A percentile compares a stretch with the other conserved stretches of the same genome.
Evolutionary conservation across 2,329 filamentous ascomycete genomes (phyloP).

Genomic region (Zymoseptoria pseudotritici): DNA sequence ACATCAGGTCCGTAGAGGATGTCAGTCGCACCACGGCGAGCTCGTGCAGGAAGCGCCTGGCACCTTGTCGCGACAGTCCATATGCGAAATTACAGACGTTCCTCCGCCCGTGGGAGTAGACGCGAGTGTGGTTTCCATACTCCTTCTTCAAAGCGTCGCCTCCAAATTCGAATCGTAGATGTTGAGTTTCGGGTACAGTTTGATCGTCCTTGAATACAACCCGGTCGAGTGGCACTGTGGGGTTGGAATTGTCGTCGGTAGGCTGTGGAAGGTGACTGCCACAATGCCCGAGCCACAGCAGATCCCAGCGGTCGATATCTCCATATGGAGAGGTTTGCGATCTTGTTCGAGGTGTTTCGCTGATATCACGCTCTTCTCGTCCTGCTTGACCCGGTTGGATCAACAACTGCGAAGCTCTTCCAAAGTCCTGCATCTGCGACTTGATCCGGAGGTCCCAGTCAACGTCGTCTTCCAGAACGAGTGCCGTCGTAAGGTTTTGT

Average conservation of each 20-base stretch:
- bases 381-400: slow-evolving; percentile 22
- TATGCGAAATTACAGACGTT: slow-evolving; percentile 40
- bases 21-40: slow-evolving; percentile 38
- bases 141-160: slow-evolving; percentile 9
- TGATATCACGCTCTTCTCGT: slow-evolving; percentile 8
- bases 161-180: slow-evolving; percentile 19
- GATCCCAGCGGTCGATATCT: slow-evolving; percentile 29
- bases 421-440: slow-evolving; percentile 31
- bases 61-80: slow-evolving; percentile 40
- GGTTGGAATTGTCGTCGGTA: background rate
- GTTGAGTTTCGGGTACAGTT: slow-evolving; percentile 15
- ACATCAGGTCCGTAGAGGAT: slow-evolving; percentile 31
- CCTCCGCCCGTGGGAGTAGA: slow-evolving; percentile 37
- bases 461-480: slow-evolving; percentile 40
- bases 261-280: slow-evolving; percentile 8
- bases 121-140: slow-evolving; percentile 35
- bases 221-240: slow-evolving; percentile 11
- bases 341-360: slow-evolving; percentile 1
- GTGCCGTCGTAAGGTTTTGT: slow-evolving; percentile 32
- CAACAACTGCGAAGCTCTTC: slow-evolving; percentile 33
- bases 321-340: slow-evolving; percentile 30
- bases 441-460: slow-evolving; percentile 41
- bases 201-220: slow-evolving; percentile 15
- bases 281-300: slow-evolving; percentile 32
- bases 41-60: slow-evolving; percentile 38